Base-by-base conservation (phyloP, 2,329 filamentous ascomycete genomes). In the Aspergillus persii region DNA sequence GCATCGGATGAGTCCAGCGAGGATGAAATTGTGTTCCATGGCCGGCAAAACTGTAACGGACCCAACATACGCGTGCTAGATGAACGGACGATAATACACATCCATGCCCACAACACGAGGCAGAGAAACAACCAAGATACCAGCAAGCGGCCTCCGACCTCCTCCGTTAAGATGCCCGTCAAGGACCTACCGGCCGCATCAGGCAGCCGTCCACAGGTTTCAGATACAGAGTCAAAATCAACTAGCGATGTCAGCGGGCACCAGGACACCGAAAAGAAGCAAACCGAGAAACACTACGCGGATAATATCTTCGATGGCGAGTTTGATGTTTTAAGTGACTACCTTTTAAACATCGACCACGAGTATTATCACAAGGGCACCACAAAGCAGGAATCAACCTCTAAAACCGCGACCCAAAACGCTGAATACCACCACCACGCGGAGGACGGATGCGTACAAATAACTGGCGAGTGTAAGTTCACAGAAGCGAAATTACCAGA, bases 1-100 rank as follows among this genome's bases (percentile, higher is more conserved):
- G 76, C 76, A 2, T 68, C 69, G 6, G 83, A 82, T 0, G 81
- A 86, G 63, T 90, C 89, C 0, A 89, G 88, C 67, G 89, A 90
- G 51, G 91, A 96, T 50, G 76, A 78, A 58, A 69, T 78, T 36
- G 71, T 78, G 6, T 78, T 78, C 50, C 67, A 60, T 23, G 76
- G 75, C 23, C 69, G 76, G 57, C 68, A 62, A 18, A 69, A 59
- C n/a, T 56, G 56, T 31, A 53, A 51, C 29, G 65, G 58, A 50
- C 63, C 60, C 2, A 47, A 59, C 65, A 11, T 60, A 62, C 57
- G 61, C 60, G 5, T 57, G 12, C 36, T 41, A 15, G 33, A 36
- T 30, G 49, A 50, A 7, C 30, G n/a, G 2, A n/a, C 27, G 12
- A 27, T 8, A 31, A 8, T n/a, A 33, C 12, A n/a, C 6, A 50